These are phyloP conservation scores for Aspergillus amoenus DNA, from an alignment of 2,329 filamentous ascomycete genomes.

Conservation along the genomic window DNA sequence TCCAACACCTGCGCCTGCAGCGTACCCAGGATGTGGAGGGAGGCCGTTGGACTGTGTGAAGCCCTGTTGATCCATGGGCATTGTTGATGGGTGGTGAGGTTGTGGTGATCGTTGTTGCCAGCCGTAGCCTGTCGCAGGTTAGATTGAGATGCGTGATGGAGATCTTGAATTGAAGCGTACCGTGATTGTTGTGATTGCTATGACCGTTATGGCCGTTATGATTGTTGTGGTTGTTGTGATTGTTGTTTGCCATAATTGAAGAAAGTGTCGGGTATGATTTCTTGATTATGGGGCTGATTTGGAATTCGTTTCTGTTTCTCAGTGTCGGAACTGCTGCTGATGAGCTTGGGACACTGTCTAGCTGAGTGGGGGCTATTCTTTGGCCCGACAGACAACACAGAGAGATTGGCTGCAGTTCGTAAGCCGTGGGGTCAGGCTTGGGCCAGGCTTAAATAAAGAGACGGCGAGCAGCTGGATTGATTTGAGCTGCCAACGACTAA, in stretches of 20 bases:
- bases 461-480: background rate
- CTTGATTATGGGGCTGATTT: background rate
- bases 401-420: background rate
- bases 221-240: constrained; percentile 17
- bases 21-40: constrained; percentile 22
- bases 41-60: constrained; percentile 28
- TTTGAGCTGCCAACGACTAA: background rate
- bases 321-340: background rate
- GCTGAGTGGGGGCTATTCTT: background rate
- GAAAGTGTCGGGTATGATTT: constrained; percentile 21
- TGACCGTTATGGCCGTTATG: no score
- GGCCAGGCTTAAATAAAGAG: no score
- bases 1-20: constrained; percentile 24
- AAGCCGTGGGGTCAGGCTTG: background rate
- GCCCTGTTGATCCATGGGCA: constrained; percentile 26
- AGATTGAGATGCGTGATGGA: constrained; percentile 7
- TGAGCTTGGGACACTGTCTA: background rate
- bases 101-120: constrained; percentile 32
- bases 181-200: constrained; percentile 24
- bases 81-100: constrained; percentile 27
- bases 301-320: background rate
- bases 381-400: background rate
- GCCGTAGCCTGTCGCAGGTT: constrained; percentile 27
- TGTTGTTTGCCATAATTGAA: constrained; percentile 31
- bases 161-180: constrained; percentile 20